A percentile compares a stretch with the other conserved stretches of the same genome.
phyloP scores from a whole-genome alignment of 2,329 filamentous ascomycete genomes.

The Pestalotiopsis sp. region DNA sequence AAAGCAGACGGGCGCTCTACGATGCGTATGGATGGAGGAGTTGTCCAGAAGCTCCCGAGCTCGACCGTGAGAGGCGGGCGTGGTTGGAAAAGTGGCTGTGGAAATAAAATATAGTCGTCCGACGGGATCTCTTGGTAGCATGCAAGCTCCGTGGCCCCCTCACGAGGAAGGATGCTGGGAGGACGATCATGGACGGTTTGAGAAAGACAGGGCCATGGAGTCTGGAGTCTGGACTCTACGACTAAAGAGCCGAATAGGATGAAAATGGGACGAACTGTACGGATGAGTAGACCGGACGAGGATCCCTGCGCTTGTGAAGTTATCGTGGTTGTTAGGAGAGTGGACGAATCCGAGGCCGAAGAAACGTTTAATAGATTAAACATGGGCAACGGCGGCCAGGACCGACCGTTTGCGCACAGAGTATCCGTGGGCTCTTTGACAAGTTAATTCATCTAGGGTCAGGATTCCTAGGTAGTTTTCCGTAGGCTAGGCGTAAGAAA shows the following conservation, averaged over 20 bases:
- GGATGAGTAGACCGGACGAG: neutral
- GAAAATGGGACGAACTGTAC: neutral
- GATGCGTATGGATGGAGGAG: too few species aligned
- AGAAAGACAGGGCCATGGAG: neutral
- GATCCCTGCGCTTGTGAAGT: slow-evolving; percentile 1
- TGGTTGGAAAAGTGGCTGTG: slow-evolving; percentile 13
- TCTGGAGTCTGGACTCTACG: neutral
- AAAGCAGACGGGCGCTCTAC: neutral
- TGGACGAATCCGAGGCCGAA: neutral
- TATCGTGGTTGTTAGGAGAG: neutral
- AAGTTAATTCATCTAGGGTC: too few species aligned
- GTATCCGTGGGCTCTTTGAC: neutral
- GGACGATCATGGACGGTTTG: slow-evolving; percentile 3
- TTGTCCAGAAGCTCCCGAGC: too few species aligned
- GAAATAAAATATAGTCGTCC: slow-evolving; percentile 17
- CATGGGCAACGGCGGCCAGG: neutral
- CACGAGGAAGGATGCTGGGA: neutral
- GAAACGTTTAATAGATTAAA: too few species aligned
- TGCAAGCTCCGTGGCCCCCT: neutral
- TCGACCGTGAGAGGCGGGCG: slow-evolving; percentile 11
- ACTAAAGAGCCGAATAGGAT: neutral
- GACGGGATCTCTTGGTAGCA: neutral
- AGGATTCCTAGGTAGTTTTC: too few species aligned
- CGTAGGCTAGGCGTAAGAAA: too few species aligned
- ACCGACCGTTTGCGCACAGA: neutral